A percentile compares a stretch with the other conserved stretches of the same genome.
These are phyloP conservation scores for Candida coleopterorum DNA, from an alignment of 805 yeast genomes.

Conservation along the genomic window DNA sequence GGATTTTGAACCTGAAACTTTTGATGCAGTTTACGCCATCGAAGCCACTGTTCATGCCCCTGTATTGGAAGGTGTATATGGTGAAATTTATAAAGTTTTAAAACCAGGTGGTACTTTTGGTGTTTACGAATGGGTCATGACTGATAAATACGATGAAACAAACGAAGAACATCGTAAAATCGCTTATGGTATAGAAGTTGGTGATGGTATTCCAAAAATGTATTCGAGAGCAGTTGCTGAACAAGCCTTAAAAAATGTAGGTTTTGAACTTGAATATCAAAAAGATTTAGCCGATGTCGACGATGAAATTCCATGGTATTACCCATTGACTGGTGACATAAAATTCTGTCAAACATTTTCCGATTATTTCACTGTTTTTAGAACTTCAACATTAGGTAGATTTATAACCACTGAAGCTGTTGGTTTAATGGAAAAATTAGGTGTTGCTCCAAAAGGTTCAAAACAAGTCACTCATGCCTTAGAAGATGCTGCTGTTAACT, in stretches of 20 bases:
- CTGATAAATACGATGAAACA: conserved; percentile 82
- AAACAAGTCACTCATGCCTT: conserved; percentile 85
- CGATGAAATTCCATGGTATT: conserved; percentile 95
- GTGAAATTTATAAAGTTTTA: conserved; percentile 89
- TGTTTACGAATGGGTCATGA: conserved; percentile 99
- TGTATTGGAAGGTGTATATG: conserved; percentile 88
- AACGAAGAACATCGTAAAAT: conserved; percentile 89
- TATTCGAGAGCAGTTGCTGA: conserved; percentile 79
- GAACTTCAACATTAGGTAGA: conserved; percentile 88
- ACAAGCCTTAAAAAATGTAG: conserved; percentile 78
- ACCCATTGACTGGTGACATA: conserved; percentile 94
- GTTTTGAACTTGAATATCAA: conserved; percentile 74
- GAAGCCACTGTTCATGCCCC: conserved; percentile 99
- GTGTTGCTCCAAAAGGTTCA: conserved; percentile 88
- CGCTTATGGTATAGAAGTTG: conserved; percentile 95
- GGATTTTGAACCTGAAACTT: conserved; percentile 87
- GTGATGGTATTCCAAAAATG: conserved; percentile 99
- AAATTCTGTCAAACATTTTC: conserved; percentile 72
- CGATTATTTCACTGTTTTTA: conserved; percentile 78
- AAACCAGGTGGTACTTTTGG: conserved; percentile 98
- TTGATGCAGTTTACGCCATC: conserved; percentile 96
- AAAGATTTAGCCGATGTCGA: conserved; percentile 77
- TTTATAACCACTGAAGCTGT: conserved; percentile 75
- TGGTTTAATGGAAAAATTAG: conserved; percentile 75
- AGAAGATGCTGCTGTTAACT: conserved; percentile 94